These are phyloP conservation scores for Diplocarpon rosae DNA, from an alignment of 2,329 filamentous ascomycete genomes.

Conservation along the genomic window DNA sequence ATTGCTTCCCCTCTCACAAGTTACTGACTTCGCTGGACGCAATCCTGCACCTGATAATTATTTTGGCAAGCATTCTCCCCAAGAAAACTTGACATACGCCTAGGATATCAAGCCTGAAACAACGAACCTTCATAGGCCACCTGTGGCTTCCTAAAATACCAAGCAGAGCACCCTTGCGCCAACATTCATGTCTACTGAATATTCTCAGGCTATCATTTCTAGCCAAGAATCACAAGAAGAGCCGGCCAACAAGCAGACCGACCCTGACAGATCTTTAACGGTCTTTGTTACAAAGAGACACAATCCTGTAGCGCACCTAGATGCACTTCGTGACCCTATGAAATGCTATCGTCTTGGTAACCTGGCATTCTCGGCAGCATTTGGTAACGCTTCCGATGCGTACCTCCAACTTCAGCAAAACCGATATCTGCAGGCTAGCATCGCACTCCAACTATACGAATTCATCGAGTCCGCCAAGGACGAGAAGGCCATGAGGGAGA, in stretches of 20 bases:
- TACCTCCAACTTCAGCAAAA: neutral
- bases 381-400: constrained; percentile 5
- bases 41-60: neutral
- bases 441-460: neutral
- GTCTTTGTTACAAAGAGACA: constrained; percentile 2
- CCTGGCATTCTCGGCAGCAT: constrained; percentile 2
- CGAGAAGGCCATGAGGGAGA: no score
- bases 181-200: no score
- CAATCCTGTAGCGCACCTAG: constrained; percentile 1
- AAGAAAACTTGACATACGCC: neutral
- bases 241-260: neutral
- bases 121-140: no score
- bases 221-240: neutral
- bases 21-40: neutral
- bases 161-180: no score
- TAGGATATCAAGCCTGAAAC: no score
- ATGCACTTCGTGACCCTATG: neutral
- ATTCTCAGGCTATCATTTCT: no score
- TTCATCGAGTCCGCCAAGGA: no score
- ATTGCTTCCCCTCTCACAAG: neutral
- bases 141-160: no score
- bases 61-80: neutral
- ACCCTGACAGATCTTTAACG: neutral
- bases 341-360: neutral
- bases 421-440: neutral